phyloP scores from a whole-genome alignment of 306 rosid species.

The Geum urbanum region DNA sequence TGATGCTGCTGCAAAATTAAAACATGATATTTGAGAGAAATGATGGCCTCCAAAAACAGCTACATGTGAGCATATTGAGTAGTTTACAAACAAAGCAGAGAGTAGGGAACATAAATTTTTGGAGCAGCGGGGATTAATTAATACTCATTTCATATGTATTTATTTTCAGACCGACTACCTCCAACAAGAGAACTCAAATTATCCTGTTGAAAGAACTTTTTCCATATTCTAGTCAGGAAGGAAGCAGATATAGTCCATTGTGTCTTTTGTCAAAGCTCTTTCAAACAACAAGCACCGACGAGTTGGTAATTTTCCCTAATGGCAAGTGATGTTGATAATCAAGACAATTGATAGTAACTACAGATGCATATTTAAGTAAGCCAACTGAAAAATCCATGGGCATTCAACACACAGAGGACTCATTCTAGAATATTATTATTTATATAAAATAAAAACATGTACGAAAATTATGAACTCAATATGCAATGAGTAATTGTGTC shows the following conservation, averaged over 20 bases:
- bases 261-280: not conserved
- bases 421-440: not conserved
- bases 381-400: not conserved
- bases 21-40: conserved; percentile 27
- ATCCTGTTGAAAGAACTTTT: not conserved
- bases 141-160: not conserved
- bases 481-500: not conserved
- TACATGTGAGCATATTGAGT: not conserved
- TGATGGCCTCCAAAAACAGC: conserved; percentile 11
- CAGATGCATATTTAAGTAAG: not conserved
- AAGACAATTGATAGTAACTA: not conserved
- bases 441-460: too few relatives aligned
- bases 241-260: not conserved
- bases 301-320: not conserved
- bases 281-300: not conserved
- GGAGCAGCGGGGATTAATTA: not conserved
- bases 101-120: not conserved
- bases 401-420: not conserved
- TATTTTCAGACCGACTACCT: not conserved
- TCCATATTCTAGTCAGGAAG: not conserved
- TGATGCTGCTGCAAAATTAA: conserved; percentile 52
- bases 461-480: not conserved
- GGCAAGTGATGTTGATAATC: not conserved
- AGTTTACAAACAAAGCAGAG: not conserved
- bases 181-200: not conserved